Percentiles rank a stretch among this genome's conserved stretches.
phyloP scores from a whole-genome alignment of 768 basidiomycete species.

The Leccinum truebloodii region DNA sequence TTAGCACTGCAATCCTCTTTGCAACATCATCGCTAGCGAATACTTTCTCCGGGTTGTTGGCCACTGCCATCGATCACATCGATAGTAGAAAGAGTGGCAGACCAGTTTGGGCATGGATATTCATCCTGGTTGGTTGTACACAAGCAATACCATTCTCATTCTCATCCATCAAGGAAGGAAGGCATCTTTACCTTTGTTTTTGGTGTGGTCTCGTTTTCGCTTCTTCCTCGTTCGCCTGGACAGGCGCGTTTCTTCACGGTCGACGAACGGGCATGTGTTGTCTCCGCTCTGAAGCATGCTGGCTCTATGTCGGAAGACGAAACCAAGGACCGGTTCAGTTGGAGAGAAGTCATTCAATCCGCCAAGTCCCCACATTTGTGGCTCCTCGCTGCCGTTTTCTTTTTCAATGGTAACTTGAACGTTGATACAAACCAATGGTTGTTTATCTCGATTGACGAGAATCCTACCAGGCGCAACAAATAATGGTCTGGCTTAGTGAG shows the following conservation, averaged over 20 bases:
- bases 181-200: slow-evolving; percentile 64
- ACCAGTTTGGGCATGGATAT: slow-evolving; percentile 65
- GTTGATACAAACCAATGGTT: neutral
- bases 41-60: slow-evolving; percentile 65
- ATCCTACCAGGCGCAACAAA: slow-evolving; percentile 17
- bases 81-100: slow-evolving; percentile 47
- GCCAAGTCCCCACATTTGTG: slow-evolving; percentile 56
- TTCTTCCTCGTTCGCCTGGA: slow-evolving; percentile 47
- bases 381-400: slow-evolving; percentile 44
- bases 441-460: neutral
- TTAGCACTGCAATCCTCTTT: slow-evolving; percentile 42
- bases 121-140: slow-evolving; percentile 43
- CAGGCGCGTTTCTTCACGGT: slow-evolving; percentile 51
- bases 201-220: slow-evolving; percentile 50
- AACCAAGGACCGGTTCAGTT: slow-evolving; percentile 50
- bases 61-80: slow-evolving; percentile 59
- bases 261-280: slow-evolving; percentile 51
- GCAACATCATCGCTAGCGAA: slow-evolving; percentile 54
- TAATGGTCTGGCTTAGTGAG: slow-evolving; percentile 28
- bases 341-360: slow-evolving; percentile 52
- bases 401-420: slow-evolving; percentile 47
- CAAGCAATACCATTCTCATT: neutral
- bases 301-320: slow-evolving; percentile 42
- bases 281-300: slow-evolving; percentile 23
- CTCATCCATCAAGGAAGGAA: slow-evolving; percentile 35